A percentile compares a stretch with the other conserved stretches of the same genome.
Conservation (phyloP, 192 early-diverging fungal species). For the Backusella parvicylindrica region DNA sequence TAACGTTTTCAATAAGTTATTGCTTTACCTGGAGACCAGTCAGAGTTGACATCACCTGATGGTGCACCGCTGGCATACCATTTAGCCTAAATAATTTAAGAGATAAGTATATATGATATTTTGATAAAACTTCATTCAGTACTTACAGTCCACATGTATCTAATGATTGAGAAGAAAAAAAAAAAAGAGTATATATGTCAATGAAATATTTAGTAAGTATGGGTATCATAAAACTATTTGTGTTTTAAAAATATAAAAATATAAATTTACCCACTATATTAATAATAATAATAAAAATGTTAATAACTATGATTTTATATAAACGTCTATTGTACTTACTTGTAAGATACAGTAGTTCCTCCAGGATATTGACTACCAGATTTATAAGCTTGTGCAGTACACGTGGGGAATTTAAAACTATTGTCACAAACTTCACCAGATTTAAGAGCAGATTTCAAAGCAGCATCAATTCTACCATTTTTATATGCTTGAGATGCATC, state of each 20-base stretch:
- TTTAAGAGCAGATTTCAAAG: constrained; percentile 10
- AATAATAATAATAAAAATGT: not conserved
- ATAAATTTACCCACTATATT: not conserved
- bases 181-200: not conserved
- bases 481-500: constrained; percentile 39
- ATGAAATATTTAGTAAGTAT: not conserved
- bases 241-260: not conserved
- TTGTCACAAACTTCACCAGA: constrained; percentile 2
- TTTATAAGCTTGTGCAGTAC: constrained; percentile 36
- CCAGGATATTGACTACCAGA: constrained; percentile 29
- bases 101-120: not conserved
- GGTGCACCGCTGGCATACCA: constrained; percentile 36
- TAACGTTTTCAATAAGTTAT: not conserved
- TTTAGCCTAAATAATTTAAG: constrained; percentile 20
- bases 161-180: constrained; percentile 8
- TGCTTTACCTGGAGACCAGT: constrained; percentile 31
- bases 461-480: constrained; percentile 18
- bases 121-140: not conserved
- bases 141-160: constrained; percentile 38
- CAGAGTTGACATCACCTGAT: constrained; percentile 28
- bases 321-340: constrained; percentile 14
- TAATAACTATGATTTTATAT: not conserved
- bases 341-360: constrained; percentile 40
- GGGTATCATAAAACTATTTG: not conserved
- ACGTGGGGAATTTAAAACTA: constrained; percentile 23